Percentiles rank a stretch among this genome's conserved stretches.
These are phyloP conservation scores for Cynanchum wilfordii DNA, from an alignment of 257 asterid genomes.

Conservation along the genomic window DNA sequence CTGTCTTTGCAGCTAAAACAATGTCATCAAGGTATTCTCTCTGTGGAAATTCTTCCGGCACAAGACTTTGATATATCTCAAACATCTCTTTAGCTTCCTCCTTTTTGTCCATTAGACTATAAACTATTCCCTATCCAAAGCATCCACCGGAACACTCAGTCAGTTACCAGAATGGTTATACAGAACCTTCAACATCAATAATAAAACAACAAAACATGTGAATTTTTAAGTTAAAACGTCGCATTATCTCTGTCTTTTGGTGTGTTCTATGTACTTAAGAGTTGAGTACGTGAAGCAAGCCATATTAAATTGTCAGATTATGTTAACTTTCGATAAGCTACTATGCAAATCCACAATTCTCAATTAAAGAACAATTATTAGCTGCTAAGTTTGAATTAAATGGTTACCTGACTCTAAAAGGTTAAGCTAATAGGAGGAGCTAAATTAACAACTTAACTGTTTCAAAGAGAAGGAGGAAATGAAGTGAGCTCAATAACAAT, in stretches of 20 bases:
- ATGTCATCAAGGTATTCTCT: constrained; percentile 78
- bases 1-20: constrained; percentile 69
- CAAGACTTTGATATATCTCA: constrained; percentile 70
- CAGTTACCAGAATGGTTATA: background rate
- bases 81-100: constrained; percentile 66
- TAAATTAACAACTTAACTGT: too few relatives aligned
- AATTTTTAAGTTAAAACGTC: too few relatives aligned
- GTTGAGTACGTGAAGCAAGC: background rate
- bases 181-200: background rate
- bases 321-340: too few relatives aligned
- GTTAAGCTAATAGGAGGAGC: too few relatives aligned
- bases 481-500: too few relatives aligned
- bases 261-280: background rate
- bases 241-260: too few relatives aligned
- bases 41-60: constrained; percentile 81
- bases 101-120: constrained; percentile 64
- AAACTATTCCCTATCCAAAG: constrained; percentile 66
- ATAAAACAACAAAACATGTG: background rate
- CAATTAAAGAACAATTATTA: too few relatives aligned
- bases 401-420: too few relatives aligned
- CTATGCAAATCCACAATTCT: too few relatives aligned
- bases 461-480: too few relatives aligned
- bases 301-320: background rate
- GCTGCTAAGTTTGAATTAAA: too few relatives aligned
- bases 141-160: constrained; percentile 1